Conservation (phyloP, 768 basidiomycete genomes). For the Naganishia onofrii region DNA sequence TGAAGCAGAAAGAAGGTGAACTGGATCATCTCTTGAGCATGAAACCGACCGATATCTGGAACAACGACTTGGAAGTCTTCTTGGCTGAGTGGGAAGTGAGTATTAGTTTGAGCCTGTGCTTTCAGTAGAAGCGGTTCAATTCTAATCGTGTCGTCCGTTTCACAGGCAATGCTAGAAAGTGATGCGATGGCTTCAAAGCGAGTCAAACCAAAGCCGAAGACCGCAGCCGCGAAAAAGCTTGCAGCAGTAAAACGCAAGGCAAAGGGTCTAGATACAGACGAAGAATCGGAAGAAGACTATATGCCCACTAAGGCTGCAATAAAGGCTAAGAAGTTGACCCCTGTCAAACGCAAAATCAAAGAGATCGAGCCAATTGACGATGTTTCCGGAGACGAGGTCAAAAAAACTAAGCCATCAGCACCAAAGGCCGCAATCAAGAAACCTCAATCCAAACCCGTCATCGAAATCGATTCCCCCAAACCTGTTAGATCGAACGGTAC, state of each 20-base stretch:
- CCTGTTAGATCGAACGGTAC: conserved; percentile 15
- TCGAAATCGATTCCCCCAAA: background rate
- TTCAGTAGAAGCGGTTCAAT: background rate
- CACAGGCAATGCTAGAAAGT: conserved; percentile 47
- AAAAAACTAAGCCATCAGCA: conserved; percentile 43
- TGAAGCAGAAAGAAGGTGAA: conserved; percentile 76
- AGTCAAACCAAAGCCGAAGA: conserved; percentile 59
- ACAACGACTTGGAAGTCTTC: conserved; percentile 79
- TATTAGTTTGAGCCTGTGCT: conserved; percentile 28
- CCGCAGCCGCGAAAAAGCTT: conserved; percentile 56
- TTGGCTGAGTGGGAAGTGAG: conserved; percentile 78
- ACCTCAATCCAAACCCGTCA: conserved; percentile 9
- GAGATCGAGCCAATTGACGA: background rate
- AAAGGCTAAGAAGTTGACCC: conserved; percentile 39
- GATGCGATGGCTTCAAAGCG: conserved; percentile 57
- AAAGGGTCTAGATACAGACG: conserved; percentile 50
- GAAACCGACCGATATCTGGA: conserved; percentile 82
- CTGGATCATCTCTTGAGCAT: conserved; percentile 72
- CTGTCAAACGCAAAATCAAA: conserved; percentile 34
- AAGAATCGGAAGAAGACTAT: conserved; percentile 60
- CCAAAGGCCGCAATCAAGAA: conserved; percentile 55
- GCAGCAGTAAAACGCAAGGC: conserved; percentile 55
- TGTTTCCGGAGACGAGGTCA: conserved; percentile 10
- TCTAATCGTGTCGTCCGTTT: background rate
- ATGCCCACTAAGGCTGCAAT: conserved; percentile 58